These are phyloP conservation scores for Gymnopilus junonius DNA, from an alignment of 768 basidiomycete genomes.

Conservation along the genomic window DNA sequence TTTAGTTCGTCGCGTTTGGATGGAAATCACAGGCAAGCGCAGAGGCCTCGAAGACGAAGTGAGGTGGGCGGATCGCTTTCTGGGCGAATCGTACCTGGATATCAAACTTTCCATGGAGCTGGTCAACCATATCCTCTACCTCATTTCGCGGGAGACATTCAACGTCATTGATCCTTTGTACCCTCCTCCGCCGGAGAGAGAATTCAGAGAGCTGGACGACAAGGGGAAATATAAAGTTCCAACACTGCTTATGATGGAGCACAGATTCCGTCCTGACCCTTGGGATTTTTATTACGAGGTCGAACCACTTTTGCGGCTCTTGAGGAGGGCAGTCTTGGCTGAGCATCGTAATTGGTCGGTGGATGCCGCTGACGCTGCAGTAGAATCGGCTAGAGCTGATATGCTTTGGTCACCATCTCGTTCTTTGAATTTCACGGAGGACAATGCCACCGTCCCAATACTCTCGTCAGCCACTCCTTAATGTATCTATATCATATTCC, in stretches of 20 bases:
- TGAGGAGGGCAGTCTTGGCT: constrained; percentile 6
- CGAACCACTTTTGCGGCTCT: neutral
- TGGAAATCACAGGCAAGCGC: constrained; percentile 22
- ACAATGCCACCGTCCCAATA: neutral
- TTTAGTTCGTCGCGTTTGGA: constrained; percentile 34
- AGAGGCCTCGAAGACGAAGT: constrained; percentile 5
- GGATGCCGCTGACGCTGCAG: neutral
- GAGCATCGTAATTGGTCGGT: neutral
- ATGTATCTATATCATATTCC: neutral
- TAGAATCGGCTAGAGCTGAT: neutral
- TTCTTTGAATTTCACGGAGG: neutral
- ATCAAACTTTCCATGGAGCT: constrained; percentile 8
- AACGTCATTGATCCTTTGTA: constrained; percentile 7
- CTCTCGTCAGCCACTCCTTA: neutral
- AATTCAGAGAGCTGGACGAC: neutral
- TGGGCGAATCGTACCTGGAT: constrained; percentile 18
- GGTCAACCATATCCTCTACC: constrained; percentile 12
- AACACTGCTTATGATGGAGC: constrained; percentile 15
- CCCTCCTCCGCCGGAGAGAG: neutral
- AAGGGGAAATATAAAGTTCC: constrained; percentile 4
- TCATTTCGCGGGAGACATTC: constrained; percentile 11
- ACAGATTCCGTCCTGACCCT: neutral
- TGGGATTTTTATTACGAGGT: constrained; percentile 2
- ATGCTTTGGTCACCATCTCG: neutral
- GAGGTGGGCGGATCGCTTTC: constrained; percentile 32